These are phyloP conservation scores for Nakazawaea wyomingensis DNA, from an alignment of 805 yeast genomes.

Conservation along the genomic window DNA sequence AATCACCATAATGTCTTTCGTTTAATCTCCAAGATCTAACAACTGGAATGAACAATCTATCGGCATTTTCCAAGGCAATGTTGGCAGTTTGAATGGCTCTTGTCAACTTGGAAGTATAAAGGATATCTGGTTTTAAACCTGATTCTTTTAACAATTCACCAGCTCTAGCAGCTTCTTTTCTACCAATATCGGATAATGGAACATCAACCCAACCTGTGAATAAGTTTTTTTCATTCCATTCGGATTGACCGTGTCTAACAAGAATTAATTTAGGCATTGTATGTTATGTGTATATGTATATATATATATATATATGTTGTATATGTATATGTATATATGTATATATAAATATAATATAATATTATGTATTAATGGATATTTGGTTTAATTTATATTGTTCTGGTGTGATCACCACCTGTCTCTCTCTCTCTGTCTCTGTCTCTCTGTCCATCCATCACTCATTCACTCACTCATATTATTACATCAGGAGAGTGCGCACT, in stretches of 20 bases:
- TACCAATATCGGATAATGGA: constrained; percentile 75
- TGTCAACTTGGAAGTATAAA: constrained; percentile 85
- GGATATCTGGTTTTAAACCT: constrained; percentile 76
- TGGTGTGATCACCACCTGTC: neutral
- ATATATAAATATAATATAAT: neutral
- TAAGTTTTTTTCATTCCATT: constrained; percentile 96
- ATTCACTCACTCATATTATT: neutral
- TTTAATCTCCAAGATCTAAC: constrained; percentile 92
- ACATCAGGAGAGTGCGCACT: constrained; percentile 1
- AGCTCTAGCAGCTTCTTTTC: constrained; percentile 87
- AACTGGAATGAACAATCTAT: constrained; percentile 85
- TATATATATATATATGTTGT: neutral
- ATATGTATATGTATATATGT: neutral
- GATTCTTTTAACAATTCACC: constrained; percentile 89
- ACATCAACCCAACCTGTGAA: constrained; percentile 99
- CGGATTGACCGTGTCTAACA: constrained; percentile 99
- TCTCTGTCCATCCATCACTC: no score
- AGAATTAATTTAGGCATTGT: constrained; percentile 62
- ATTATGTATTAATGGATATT: no score
- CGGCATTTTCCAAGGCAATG: constrained; percentile 85
- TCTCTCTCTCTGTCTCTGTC: neutral
- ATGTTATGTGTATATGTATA: neutral
- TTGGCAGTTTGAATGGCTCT: constrained; percentile 98
- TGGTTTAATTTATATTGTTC: neutral
- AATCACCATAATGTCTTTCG: constrained; percentile 93